Base-by-base conservation (phyloP, 2,329 filamentous ascomycete genomes). In the Macrophomina tecta region DNA sequence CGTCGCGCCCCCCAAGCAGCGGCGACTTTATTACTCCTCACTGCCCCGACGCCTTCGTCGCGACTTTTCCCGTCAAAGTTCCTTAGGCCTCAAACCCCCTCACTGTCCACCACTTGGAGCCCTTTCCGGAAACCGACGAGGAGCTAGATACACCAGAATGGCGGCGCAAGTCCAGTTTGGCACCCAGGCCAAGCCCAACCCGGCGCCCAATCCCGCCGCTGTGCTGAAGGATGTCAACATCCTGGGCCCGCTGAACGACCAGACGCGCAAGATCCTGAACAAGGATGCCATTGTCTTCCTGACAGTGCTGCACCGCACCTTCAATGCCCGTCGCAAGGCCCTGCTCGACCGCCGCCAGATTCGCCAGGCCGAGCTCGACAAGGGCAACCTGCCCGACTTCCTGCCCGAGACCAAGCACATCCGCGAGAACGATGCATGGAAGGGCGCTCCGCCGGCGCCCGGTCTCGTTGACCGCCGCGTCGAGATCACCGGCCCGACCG, bases 401-500 rank as follows among this genome's bases (percentile, higher is more conserved):
- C 87, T 98, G 64, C 92, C 94, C 68, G 93, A 98, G 87, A 98
- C 95, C 68, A 94, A 89, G 83, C 91, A 95, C 83, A 94, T 99
- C 79, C 93, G 95, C 74, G 94, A 98, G 74, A 92, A 97, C 81
- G 88, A 91, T 78, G 89, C 93, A 73, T 99, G 95, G 95, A 95
- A 89, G 83, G 95, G 93, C 69, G 93, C 95, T 51, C 87, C 91
- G 62, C 95, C 95, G 18, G 95, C 94, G 7, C 94, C 95, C 0
- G 95, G 95, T 67, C 87, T 98, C 66, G 89, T 97, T 52, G 95
- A 99, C 83, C 90, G 95, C 71, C 89, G 95, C 69, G 92, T 97
- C 38, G 95, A 99, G 84, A 99, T 98, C 76, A 99, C 95, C 5
- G 95, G 95, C 8, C 95, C 95, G 0, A 97, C 94, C 6, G 95